Base-by-base conservation (phyloP, 116 monocot genomes). In the Papilionanthe hybrid region DNA sequence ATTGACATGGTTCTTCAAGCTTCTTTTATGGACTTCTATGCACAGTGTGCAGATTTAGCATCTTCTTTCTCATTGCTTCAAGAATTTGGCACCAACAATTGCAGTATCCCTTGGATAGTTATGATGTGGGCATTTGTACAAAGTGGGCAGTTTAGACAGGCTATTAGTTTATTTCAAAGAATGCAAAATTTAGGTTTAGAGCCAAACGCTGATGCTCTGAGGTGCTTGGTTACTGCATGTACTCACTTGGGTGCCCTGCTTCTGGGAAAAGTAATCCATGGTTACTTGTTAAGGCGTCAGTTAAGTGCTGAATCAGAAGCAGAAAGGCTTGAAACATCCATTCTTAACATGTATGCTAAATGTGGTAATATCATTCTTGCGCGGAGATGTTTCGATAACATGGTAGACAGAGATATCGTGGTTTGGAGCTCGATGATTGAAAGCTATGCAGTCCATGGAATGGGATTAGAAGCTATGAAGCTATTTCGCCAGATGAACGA, bases 371-470 rank as follows among this genome's bases (percentile, higher is more conserved):
- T 86, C 43, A 11, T 10, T 63, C 60, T 63, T 18, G 89, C 89
- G 10, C 77, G 56, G 19, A 84, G 79, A 25, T 86, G 79, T 79
- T 89, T 89, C 27, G 72, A 84, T 45, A 41, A 18, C 15, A 86
- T 89, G 47, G 65, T 42, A 41, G 71, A 25, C 53, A 84, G 78
- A 86, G 89, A 89, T 80, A 72, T 72, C 18, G 57, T 89, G 11
- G 79, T 82, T 67, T 88, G 80, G 86, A 86, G 83, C 69, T 84
- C 82, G 6, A 86, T 89, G 82, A 75, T 89, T 41, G 89, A 86
- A 42, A 86, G 82, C 22, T 89, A 79, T 63, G 79, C 79, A 4
- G 72, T 81, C 69, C 83, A 89, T 77, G 89, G 89, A n/a, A 63
- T 63, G 53, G 84, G 89, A 17, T 42, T 76, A 18, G 75, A 89